Percentiles rank a stretch among this genome's conserved stretches.
These are phyloP conservation scores for Penicillium mononematosum DNA, from an alignment of 495 filamentous ascomycete species.

Conservation along the genomic window DNA sequence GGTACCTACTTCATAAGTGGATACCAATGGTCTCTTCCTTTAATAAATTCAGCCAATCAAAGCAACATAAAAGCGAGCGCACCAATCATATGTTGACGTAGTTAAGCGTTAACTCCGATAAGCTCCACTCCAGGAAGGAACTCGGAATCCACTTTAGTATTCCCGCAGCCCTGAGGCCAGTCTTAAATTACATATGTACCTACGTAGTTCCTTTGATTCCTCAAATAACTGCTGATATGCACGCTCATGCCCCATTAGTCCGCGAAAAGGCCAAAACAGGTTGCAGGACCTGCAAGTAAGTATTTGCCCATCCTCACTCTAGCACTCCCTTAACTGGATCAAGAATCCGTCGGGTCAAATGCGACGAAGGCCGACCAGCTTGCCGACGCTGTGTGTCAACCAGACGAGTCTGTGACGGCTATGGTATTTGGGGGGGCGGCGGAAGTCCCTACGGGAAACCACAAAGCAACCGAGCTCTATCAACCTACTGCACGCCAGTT, in stretches of 20 bases:
- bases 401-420: slow-evolving; percentile 58
- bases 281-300: slow-evolving; percentile 34
- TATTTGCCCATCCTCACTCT: background rate
- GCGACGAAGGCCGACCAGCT: slow-evolving; percentile 54
- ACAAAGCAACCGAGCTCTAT: slow-evolving; percentile 25
- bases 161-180: too few species aligned
- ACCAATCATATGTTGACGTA: background rate
- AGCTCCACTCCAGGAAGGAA: background rate
- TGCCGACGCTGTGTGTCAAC: slow-evolving; percentile 55
- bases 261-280: slow-evolving; percentile 24
- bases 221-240: background rate
- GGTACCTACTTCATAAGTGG: background rate
- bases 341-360: slow-evolving; percentile 53
- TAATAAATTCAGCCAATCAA: background rate
- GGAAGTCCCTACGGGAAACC: slow-evolving; percentile 27
- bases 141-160: background rate
- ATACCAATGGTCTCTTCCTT: background rate
- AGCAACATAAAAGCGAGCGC: background rate
- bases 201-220: background rate
- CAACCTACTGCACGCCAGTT: slow-evolving; percentile 23
- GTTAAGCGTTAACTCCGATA: background rate
- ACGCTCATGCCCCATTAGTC: background rate
- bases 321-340: background rate
- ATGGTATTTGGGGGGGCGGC: slow-evolving; percentile 53
- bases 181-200: background rate